Evolutionary conservation across 2,329 filamentous ascomycete species (phyloP).

Genomic region (Aschersonia sp.): DNA sequence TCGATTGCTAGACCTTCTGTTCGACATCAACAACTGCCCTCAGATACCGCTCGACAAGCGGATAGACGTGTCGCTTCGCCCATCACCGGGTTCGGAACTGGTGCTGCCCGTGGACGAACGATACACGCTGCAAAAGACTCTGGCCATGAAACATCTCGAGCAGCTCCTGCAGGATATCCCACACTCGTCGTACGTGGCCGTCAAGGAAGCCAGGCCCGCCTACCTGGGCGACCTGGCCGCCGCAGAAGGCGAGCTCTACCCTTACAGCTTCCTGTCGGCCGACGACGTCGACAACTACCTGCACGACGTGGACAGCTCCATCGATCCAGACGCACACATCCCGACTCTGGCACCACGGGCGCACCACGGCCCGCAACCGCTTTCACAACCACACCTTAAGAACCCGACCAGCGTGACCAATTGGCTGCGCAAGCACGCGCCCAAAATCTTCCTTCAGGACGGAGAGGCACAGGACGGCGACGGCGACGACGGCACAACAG

Average conservation of each 20-base stretch:
- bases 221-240: slow-evolving; percentile 33
- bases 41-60: slow-evolving; percentile 64
- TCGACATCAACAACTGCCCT: slow-evolving; percentile 76
- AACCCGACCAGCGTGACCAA: slow-evolving; percentile 93
- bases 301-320: slow-evolving; percentile 41
- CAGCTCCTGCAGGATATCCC: slow-evolving; percentile 37
- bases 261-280: slow-evolving; percentile 51
- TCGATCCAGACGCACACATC: slow-evolving; percentile 29
- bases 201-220: slow-evolving; percentile 49
- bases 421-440: slow-evolving; percentile 78
- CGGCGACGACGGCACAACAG: slow-evolving; percentile 25
- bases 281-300: slow-evolving; percentile 65
- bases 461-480: slow-evolving; percentile 27
- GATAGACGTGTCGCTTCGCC: slow-evolving; percentile 50
- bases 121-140: slow-evolving; percentile 23
- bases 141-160: slow-evolving; percentile 31
- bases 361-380: slow-evolving; percentile 19
- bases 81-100: slow-evolving; percentile 24
- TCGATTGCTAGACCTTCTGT: slow-evolving; percentile 73
- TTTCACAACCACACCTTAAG: slow-evolving; percentile 25
- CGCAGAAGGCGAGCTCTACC: slow-evolving; percentile 36
- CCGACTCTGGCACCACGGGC: slow-evolving; percentile 37
- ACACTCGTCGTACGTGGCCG: slow-evolving; percentile 34
- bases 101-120: slow-evolving; percentile 16
- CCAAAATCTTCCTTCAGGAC: slow-evolving; percentile 74